Conservation (phyloP, 2,329 filamentous ascomycete species). For the Gnomoniopsis sp. region DNA sequence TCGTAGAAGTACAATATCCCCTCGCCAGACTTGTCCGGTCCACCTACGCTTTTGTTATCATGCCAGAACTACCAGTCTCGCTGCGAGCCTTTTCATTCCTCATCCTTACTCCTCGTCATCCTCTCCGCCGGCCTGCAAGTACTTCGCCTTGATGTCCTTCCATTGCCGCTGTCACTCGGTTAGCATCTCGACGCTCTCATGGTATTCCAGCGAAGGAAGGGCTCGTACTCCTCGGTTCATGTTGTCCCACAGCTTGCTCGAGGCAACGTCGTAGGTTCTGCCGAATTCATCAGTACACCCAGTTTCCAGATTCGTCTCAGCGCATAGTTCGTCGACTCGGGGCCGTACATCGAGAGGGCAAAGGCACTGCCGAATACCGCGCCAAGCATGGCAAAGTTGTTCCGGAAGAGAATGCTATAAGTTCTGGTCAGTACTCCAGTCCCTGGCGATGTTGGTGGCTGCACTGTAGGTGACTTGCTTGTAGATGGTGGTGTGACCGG, state of each 20-base stretch:
- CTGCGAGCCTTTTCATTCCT: neutral
- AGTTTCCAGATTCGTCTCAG: neutral
- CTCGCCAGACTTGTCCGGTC: neutral
- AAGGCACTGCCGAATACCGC: constrained; percentile 86
- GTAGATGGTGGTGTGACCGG: constrained; percentile 28
- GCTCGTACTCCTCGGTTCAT: constrained; percentile 67
- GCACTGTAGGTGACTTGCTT: constrained; percentile 19
- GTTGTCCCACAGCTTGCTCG: constrained; percentile 86
- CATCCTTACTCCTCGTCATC: constrained; percentile 22
- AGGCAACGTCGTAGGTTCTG: constrained; percentile 78
- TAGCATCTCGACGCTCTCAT: neutral
- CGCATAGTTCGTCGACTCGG: constrained; percentile 11
- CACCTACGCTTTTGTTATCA: neutral
- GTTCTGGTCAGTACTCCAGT: constrained; percentile 1
- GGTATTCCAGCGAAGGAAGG: constrained; percentile 54
- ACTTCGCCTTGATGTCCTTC: constrained; percentile 97
- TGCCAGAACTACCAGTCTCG: neutral
- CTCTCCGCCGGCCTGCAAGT: constrained; percentile 69
- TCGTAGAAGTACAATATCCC: constrained; percentile 18
- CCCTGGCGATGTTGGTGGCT: neutral
- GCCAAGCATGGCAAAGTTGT: constrained; percentile 83
- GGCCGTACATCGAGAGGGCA: constrained; percentile 83
- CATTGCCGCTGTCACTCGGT: constrained; percentile 80
- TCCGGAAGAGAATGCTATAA: constrained; percentile 74
- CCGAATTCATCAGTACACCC: constrained; percentile 1